Evolutionary conservation across 805 yeast genomes (phyloP).

Genomic region (Huiozyma naganishii): DNA sequence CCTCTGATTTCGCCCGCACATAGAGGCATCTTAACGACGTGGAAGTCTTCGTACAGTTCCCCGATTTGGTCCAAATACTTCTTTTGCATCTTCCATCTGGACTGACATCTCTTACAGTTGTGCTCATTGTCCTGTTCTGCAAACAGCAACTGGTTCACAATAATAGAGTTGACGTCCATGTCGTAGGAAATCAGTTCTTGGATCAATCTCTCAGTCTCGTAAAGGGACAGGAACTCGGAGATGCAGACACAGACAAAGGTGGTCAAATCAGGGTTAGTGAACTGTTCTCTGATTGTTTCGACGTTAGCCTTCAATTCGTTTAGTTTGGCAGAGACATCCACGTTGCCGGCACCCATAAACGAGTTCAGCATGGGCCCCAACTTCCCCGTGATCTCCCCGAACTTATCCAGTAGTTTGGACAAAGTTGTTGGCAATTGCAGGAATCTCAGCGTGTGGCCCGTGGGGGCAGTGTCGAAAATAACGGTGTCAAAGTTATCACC

Average conservation of each 20-base stretch:
- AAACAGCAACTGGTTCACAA: conserved; percentile 85
- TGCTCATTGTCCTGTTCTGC: conserved; percentile 62
- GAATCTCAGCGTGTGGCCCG: conserved; percentile 95
- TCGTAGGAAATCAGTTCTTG: conserved; percentile 91
- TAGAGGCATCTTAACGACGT: conserved; percentile 89
- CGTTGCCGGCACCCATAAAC: conserved; percentile 57
- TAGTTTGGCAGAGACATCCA: conserved; percentile 60
- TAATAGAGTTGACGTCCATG: conserved; percentile 94
- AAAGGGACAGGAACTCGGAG: conserved; percentile 88
- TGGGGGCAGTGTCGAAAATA: conserved; percentile 98
- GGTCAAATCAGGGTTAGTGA: conserved; percentile 91
- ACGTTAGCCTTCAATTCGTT: conserved; percentile 32
- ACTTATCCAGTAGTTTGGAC: conserved; percentile 76
- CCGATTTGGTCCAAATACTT: conserved; percentile 92
- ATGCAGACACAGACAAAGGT: conserved; percentile 96
- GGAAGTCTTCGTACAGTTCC: conserved; percentile 95
- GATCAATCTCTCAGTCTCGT: conserved; percentile 95
- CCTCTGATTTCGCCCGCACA: conserved; percentile 95
- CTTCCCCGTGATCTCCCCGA: conserved; percentile 74
- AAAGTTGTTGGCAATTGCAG: conserved; percentile 88
- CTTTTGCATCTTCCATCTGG: conserved; percentile 92
- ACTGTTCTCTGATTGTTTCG: conserved; percentile 83
- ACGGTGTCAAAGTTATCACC: conserved; percentile 64
- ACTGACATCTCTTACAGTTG: conserved; percentile 77
- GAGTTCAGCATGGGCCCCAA: conserved; percentile 85